Percentiles rank a stretch among this genome's conserved stretches.
Conservation (phyloP, 441 rosid genomes). For the Eutrema salsugineum region DNA sequence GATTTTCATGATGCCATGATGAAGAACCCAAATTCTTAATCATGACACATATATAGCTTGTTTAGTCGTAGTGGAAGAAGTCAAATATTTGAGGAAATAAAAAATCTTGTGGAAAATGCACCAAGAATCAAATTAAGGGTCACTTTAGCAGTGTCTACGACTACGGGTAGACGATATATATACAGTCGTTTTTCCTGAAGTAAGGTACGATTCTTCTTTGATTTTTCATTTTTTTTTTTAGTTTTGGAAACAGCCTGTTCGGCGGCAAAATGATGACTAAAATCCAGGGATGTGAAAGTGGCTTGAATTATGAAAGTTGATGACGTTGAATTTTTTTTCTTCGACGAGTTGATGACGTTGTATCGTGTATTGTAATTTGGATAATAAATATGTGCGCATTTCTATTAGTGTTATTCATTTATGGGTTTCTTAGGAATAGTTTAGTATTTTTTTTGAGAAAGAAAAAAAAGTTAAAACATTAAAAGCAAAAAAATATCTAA, state of each 20-base stretch:
- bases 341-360: neutral
- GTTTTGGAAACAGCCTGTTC: neutral
- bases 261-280: neutral
- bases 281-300: neutral
- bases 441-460: too few relatives aligned
- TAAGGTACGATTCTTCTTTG: neutral
- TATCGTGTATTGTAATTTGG: neutral
- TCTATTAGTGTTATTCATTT: too few relatives aligned
- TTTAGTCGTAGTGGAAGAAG: neutral
- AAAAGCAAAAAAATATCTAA: too few relatives aligned
- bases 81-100: neutral
- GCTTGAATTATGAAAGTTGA: neutral
- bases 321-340: neutral
- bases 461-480: too few relatives aligned
- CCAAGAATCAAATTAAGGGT: neutral
- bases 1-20: neutral
- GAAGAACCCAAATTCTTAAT: neutral
- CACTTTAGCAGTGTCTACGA: neutral
- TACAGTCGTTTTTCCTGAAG: too few relatives aligned
- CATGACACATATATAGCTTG: neutral
- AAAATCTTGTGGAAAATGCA: slow-evolving; percentile 5
- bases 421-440: too few relatives aligned
- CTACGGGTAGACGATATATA: neutral
- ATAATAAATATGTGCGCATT: neutral
- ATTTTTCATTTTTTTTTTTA: neutral